These are phyloP conservation scores for Gossypium herbaceum DNA, from an alignment of 345 rosid species.

Conservation along the genomic window DNA sequence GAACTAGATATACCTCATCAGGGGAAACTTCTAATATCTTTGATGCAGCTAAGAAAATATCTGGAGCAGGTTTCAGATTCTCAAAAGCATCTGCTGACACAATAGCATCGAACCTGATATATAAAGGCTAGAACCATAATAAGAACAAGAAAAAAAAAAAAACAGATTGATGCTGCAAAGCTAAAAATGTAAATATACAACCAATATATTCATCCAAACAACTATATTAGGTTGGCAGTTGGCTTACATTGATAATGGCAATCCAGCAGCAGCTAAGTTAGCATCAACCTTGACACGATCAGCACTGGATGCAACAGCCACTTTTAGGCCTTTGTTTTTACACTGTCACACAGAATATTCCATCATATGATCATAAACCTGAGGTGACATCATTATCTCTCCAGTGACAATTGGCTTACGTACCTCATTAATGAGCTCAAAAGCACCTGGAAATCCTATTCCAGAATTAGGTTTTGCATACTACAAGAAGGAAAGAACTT, in stretches of 20 bases:
- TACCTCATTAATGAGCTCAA: conserved; percentile 86
- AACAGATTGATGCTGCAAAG: neutral
- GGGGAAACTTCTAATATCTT: conserved; percentile 71
- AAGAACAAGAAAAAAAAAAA: conserved; percentile 9
- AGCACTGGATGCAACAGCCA: conserved; percentile 96
- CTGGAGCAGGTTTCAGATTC: conserved; percentile 95
- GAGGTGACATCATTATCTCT: neutral
- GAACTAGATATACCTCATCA: conserved; percentile 51
- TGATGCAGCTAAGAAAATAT: conserved; percentile 93
- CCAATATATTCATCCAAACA: neutral
- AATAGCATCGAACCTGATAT: conserved; percentile 85
- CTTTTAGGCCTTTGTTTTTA: conserved; percentile 81
- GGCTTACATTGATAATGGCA: conserved; percentile 63
- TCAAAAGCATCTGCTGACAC: conserved; percentile 98
- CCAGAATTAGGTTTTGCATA: conserved; percentile 94
- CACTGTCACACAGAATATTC: conserved; percentile 42
- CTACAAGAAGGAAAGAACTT: conserved; percentile 31
- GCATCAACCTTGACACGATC: conserved; percentile 95
- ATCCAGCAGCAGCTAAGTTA: conserved; percentile 85
- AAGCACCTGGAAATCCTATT: conserved; percentile 91
- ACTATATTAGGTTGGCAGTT: conserved; percentile 17
- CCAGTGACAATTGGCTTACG: conserved; percentile 4
- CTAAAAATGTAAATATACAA: neutral
- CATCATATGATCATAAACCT: neutral
- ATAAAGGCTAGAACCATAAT: conserved; percentile 14